Base-by-base conservation (phyloP, 345 rosid species). In the Eucalyptus camaldulensis region DNA sequence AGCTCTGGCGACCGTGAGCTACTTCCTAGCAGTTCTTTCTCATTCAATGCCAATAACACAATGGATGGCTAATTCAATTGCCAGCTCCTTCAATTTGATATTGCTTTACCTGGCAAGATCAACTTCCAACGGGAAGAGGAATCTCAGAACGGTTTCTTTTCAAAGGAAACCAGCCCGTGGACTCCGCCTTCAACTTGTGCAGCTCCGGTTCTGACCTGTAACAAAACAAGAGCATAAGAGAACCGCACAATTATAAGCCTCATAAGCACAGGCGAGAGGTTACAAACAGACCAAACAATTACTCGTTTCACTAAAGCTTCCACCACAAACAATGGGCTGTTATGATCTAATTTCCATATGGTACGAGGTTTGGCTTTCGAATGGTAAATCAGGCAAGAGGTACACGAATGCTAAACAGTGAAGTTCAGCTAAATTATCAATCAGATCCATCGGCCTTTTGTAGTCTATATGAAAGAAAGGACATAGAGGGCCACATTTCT, bases 131-230 rank as follows among this genome's bases (percentile, higher is more conserved):
- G 7, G 14, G 27, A 56, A 33, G 27, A 86, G 49, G 54, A 50
- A 50, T 40, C 87, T 94, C 90, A 95, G 85, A 95, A 95, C 24
- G 94, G 89, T 91, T 92, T 97, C 96, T 96, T 97, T 88, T 92
- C 98, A 40, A 93, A 96, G 31, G 95, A 96, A 89, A 94, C 90
- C 90, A 97, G 92, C 51, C 97, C 97, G 33, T 96, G 99, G 37
- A 96, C 92, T 90, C 97, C 99, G 21, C 99, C 99, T 94, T 96
- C 98, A 45, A 92, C 92, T 90, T 96, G 98, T 43, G 99, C 99
- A 29, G 99, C 99, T 87, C 99, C 97, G 4, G 99, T 95, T 62
- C 98, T 94, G 31, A 95, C 96, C 99, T 97, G 91, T 54, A 67
- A 27, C 40, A 49, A 80, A 72, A 80, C 85, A 90, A 90, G 25